Evolutionary conservation across 2,329 filamentous ascomycete genomes (phyloP), one percentile per base, ranked within the genome.

Genomic region (Ascochyta koolunga): DNA sequence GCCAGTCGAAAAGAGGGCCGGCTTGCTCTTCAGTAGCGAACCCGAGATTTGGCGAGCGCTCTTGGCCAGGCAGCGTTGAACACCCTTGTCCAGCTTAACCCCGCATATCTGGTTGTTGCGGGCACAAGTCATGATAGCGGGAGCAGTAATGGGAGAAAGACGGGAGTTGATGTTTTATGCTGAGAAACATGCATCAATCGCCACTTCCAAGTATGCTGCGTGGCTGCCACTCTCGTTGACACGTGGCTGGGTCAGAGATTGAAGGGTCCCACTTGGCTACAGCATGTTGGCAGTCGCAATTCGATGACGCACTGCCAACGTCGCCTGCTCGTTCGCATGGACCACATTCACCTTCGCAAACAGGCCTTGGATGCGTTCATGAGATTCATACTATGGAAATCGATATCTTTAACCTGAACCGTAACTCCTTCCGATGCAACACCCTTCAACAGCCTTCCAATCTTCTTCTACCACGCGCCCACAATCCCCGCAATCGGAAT

Each of bases 401-500:
- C 40, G 7, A 35, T 37, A 39, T 9, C 19, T 6, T 41, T 29
- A 45, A 37, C 45, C 51, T 40, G 19, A 33, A 54, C 53, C 46
- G 15, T 52, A 61, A 67, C 62, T 58, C 64, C 64, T 53, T 54
- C 56, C 59, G 56, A 66, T 66, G 64, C 64, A 62, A 40, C 43
- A n/a, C 44, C 16, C 37, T 29, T 32, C 33, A 24, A 52, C 18
- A 15, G 22, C 16, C n/a, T 15, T 33, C 22, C 16, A 24, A 24
- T 24, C 15, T 39, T 25, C 19, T 38, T 55, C 51, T 65, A 77
- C 74, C 75, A 77, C 5, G 74, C 74, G n/a, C 78, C 78, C 53
- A 80, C 77, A 51, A 79, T 77, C 18, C 78, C 79, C 50, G 78
- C 79, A 24, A 82, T 74, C 0, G 78, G 78, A 43, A 81, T 79